Percentiles rank a stretch among this genome's conserved stretches.
Evolutionary conservation across 192 early-diverging fungal species (phyloP).

Genomic region (Fimicolochytrium jonesii): DNA sequence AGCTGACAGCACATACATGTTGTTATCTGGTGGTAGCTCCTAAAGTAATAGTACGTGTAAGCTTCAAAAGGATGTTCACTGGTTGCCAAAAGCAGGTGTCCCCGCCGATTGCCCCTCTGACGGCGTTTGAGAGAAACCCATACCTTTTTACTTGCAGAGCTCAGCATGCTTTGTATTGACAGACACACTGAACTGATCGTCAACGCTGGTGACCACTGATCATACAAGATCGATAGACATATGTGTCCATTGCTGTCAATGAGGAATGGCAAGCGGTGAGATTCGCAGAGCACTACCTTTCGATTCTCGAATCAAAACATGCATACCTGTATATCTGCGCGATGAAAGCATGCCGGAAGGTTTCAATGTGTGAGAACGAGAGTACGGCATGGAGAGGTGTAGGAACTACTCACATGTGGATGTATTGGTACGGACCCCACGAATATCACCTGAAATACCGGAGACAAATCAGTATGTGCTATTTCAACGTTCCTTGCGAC

Average conservation of each 20-base stretch:
- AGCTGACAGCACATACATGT: slow-evolving; percentile 34
- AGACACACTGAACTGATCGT: slow-evolving; percentile 86
- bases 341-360: too few relatives aligned
- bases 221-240: slow-evolving; percentile 92
- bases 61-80: too few relatives aligned
- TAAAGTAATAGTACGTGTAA: too few relatives aligned
- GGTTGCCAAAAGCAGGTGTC: background rate
- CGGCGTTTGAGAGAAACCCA: too few relatives aligned
- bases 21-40: slow-evolving; percentile 46
- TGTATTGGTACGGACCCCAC: slow-evolving; percentile 34
- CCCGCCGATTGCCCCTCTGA: too few relatives aligned
- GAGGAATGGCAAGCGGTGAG: too few relatives aligned
- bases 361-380: too few relatives aligned
- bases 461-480: background rate
- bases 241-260: slow-evolving; percentile 88
- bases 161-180: slow-evolving; percentile 89
- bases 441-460: slow-evolving; percentile 30
- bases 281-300: too few relatives aligned
- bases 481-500: background rate
- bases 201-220: slow-evolving; percentile 89
- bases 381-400: slow-evolving; percentile 9
- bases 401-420: slow-evolving; percentile 37
- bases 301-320: too few relatives aligned
- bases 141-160: slow-evolving; percentile 75
- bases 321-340: too few relatives aligned